Conservation (phyloP, 106 monocot genomes). For the Dioscorea alata region DNA sequence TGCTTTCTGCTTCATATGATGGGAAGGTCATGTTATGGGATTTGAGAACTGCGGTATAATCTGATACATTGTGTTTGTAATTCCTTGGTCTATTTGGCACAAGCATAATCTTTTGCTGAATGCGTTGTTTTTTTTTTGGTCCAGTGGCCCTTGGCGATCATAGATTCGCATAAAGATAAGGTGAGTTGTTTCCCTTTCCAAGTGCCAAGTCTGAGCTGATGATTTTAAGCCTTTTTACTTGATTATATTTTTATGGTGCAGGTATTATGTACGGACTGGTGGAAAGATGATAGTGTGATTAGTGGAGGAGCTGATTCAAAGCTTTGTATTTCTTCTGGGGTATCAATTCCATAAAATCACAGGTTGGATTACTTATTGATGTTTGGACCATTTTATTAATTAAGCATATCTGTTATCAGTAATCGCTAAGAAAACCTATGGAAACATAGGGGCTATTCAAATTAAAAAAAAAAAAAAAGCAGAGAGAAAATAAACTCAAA, state of each 20-base stretch:
- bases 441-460: no score
- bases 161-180: constrained; percentile 79
- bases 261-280: constrained; percentile 91
- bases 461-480: no score
- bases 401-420: no score
- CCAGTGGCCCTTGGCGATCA: constrained; percentile 77
- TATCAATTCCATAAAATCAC: constrained; percentile 34
- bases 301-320: constrained; percentile 95
- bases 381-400: no score
- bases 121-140: constrained; percentile 12
- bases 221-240: not conserved
- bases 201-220: not conserved
- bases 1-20: constrained; percentile 91
- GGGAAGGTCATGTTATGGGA: constrained; percentile 99
- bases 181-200: constrained; percentile 16
- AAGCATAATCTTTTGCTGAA: not conserved
- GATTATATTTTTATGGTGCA: constrained; percentile 17
- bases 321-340: constrained; percentile 62
- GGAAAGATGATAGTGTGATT: constrained; percentile 77
- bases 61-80: not conserved
- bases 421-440: no score
- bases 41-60: constrained; percentile 80
- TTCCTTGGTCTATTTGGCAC: not conserved
- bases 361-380: not conserved
- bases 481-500: no score